Percentiles rank a stretch among this genome's conserved stretches.
Evolutionary conservation across 1,139 yeast species (phyloP).

Genomic region (Williopsis jadinii): DNA sequence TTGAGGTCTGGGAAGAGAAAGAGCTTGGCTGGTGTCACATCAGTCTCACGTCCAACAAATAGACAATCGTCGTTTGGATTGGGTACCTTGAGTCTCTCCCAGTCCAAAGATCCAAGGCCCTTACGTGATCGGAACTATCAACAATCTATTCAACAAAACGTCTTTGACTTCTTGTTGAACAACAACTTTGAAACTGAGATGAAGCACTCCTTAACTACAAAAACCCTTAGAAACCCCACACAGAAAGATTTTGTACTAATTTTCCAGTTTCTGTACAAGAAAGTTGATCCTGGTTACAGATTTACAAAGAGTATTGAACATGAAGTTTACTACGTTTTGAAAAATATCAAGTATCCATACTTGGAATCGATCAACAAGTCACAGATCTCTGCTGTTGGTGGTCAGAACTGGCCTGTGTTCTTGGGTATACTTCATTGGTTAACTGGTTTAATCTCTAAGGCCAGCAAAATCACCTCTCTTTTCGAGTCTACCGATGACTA

Average conservation of each 20-base stretch:
- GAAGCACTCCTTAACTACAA: slow-evolving; percentile 60
- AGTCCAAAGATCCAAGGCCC: slow-evolving; percentile 62
- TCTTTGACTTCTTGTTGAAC: slow-evolving; percentile 54
- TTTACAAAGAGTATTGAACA: slow-evolving; percentile 66
- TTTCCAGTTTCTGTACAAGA: slow-evolving; percentile 72
- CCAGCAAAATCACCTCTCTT: slow-evolving; percentile 30
- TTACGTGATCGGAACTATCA: slow-evolving; percentile 68
- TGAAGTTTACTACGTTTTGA: slow-evolving; percentile 66
- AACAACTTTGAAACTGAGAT: slow-evolving; percentile 69
- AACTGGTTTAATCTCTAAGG: slow-evolving; percentile 46
- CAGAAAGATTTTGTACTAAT: slow-evolving; percentile 78
- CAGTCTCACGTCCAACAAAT: slow-evolving; percentile 11
- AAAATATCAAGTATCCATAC: slow-evolving; percentile 69
- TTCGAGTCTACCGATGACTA: slow-evolving; percentile 18
- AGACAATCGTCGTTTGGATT: slow-evolving; percentile 20
- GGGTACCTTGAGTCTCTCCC: slow-evolving; percentile 14
- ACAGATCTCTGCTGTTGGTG: slow-evolving; percentile 88
- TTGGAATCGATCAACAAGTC: slow-evolving; percentile 74
- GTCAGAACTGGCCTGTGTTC: slow-evolving; percentile 82
- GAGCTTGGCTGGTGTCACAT: slow-evolving; percentile 13
- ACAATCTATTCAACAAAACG: slow-evolving; percentile 53
- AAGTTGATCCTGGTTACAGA: slow-evolving; percentile 72
- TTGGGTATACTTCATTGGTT: slow-evolving; percentile 81
- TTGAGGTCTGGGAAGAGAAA: slow-evolving; percentile 17
- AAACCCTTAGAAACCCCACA: slow-evolving; percentile 70